A percentile compares a stretch with the other conserved stretches of the same genome.
Conservation (phyloP, 805 yeast species). For the Candida alai region DNA sequence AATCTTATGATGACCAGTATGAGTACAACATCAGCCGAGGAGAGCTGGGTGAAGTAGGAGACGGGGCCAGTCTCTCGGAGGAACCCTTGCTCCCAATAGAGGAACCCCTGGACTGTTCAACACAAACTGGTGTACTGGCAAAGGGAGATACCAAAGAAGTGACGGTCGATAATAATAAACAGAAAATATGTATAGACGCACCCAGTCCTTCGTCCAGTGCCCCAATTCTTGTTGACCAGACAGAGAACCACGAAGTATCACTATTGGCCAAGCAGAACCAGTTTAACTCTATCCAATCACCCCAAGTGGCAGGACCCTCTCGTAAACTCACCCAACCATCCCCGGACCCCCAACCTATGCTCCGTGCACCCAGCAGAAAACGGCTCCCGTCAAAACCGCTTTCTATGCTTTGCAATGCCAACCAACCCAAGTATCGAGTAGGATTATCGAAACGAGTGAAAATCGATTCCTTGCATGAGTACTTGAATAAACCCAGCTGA, state of each 20-base stretch:
- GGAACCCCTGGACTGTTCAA: conserved; percentile 7
- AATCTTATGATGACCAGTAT: conserved; percentile 4
- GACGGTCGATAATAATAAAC: too few relatives aligned
- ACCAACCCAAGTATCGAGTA: conserved; percentile 14
- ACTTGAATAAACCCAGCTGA: conserved; percentile 8
- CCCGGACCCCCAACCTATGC: conserved; percentile 1
- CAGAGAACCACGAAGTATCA: too few relatives aligned
- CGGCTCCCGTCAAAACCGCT: conserved; percentile 5
- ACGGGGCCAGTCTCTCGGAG: too few relatives aligned
- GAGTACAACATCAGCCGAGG: conserved; percentile 8
- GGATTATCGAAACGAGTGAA: conserved; percentile 23
- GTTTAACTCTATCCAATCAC: not conserved
- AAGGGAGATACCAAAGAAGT: too few relatives aligned
- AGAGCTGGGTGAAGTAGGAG: too few relatives aligned
- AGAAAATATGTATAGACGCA: too few relatives aligned
- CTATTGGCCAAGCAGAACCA: too few relatives aligned
- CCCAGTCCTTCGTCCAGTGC: too few relatives aligned
- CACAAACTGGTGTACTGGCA: too few relatives aligned
- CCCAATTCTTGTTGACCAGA: too few relatives aligned
- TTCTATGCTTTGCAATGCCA: conserved; percentile 2
- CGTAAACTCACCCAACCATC: not conserved
- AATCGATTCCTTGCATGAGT: conserved; percentile 23
- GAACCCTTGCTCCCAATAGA: too few relatives aligned
- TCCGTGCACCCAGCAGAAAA: conserved; percentile 3
- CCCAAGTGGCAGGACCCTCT: too few relatives aligned